phyloP scores from a whole-genome alignment of 1,139 yeast species.

The Yarrowia galli region DNA sequence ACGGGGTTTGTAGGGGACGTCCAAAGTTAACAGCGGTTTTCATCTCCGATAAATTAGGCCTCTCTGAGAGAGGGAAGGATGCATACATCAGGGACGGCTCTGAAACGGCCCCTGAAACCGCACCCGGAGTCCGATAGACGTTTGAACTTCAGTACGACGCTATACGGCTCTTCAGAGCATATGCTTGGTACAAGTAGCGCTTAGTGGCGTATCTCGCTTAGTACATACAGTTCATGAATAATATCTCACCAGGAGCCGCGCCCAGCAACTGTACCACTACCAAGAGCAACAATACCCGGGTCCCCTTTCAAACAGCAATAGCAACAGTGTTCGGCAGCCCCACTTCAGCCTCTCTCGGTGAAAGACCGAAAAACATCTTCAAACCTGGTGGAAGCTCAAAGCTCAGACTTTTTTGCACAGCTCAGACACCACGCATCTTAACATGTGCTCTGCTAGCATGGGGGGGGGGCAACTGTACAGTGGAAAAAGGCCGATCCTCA shows the following conservation, averaged over 20 bases:
- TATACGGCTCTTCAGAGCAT: too few relatives aligned
- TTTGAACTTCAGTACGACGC: too few relatives aligned
- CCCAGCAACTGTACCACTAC: too few relatives aligned
- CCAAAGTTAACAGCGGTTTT: neutral
- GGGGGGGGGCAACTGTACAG: constrained; percentile 6
- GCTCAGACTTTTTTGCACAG: too few relatives aligned
- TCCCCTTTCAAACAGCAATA: neutral
- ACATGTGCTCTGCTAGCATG: constrained; percentile 3
- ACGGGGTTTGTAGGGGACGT: too few relatives aligned
- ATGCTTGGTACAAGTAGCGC: too few relatives aligned
- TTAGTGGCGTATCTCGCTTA: too few relatives aligned
- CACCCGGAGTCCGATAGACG: neutral
- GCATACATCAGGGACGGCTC: neutral
- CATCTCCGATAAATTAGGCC: constrained; percentile 22
- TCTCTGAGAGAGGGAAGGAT: neutral
- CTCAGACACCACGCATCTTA: neutral
- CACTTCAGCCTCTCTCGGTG: neutral
- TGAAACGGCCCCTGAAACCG: neutral
- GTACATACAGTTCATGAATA: too few relatives aligned
- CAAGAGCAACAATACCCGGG: too few relatives aligned
- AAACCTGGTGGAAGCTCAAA: constrained; percentile 4
- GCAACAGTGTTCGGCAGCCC: neutral
- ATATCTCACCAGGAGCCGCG: too few relatives aligned
- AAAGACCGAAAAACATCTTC: neutral
- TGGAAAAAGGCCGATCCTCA: neutral